A percentile compares a stretch with the other conserved stretches of the same genome.
Evolutionary conservation across 2,329 filamentous ascomycete species (phyloP).

Genomic region (Arthrobotrys sphaeroides): DNA sequence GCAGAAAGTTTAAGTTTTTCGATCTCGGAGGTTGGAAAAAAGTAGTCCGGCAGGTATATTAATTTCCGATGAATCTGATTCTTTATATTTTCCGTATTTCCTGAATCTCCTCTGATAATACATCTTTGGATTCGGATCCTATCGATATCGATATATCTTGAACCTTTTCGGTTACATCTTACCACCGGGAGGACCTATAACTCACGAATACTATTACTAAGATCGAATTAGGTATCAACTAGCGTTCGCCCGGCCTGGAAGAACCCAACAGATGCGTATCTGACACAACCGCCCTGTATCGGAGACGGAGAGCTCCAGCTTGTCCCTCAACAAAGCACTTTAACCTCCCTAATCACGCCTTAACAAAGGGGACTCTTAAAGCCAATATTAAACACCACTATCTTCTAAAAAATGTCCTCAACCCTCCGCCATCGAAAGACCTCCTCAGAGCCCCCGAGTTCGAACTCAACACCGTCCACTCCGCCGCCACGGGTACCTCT

Average conservation of each 20-base stretch:
- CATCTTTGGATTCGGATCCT: too few species aligned
- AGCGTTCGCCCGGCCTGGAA: constrained; percentile 1
- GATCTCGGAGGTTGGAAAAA: constrained; percentile 4
- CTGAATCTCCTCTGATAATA: not conserved
- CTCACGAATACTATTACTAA: not conserved
- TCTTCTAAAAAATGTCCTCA: constrained; percentile 33
- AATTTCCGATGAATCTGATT: constrained; percentile 21
- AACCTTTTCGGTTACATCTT: too few species aligned
- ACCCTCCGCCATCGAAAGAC: constrained; percentile 37
- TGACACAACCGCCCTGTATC: constrained; percentile 22
- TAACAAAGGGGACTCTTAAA: not conserved
- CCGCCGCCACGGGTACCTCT: not conserved
- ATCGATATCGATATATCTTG: too few species aligned
- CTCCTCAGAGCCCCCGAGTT: constrained; percentile 32
- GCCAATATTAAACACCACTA: not conserved
- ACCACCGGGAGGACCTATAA: too few species aligned
- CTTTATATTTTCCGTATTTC: not conserved
- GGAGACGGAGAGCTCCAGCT: constrained; percentile 25
- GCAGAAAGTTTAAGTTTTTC: not conserved
- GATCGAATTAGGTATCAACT: constrained; percentile 5
- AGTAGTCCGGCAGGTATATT: constrained; percentile 15
- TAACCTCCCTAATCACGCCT: too few species aligned
- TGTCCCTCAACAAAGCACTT: constrained; percentile 24
- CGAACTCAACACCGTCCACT: constrained; percentile 10
- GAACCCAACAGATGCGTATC: constrained; percentile 34